Evolutionary conservation across 129 eudicot genomes (phyloP), one percentile per base, ranked within the genome.

Genomic region (Erigeron canadensis): DNA sequence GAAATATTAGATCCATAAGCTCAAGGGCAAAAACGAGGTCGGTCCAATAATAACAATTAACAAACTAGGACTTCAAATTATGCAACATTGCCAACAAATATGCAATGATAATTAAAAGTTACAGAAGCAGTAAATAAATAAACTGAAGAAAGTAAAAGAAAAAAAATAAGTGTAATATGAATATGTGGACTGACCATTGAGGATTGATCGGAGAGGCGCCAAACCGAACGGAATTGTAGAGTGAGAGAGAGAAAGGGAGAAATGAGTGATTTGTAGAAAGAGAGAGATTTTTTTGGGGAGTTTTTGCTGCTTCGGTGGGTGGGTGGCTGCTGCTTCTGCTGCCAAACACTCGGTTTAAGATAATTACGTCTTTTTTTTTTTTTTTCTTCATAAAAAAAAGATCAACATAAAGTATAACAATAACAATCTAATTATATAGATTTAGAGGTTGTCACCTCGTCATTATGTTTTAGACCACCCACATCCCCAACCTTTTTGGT

Each of bases 101-200:
- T 40, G 42, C 57, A 54, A 22, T 39, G 19, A 28, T 28, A 7
- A 65, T 63, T 28, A 72, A 5, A 50, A 19, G 16, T 69, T 70
- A 21, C 56, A 54, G 46, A 69, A 4, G 12, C 22, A 40, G 28
- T 69, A 42, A 6, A 63, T 39, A 19, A 40, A 53, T 5, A 74
- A 15, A 8, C 50, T 41, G 6, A 1, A 47, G 17, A 22, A 54
- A 75, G 8, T 8, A 16, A 51, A 10, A 4, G 1, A 75, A 73
- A 28, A 37, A n/a, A 22, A 43, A n/a, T n/a, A 56, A 39, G 51
- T 58, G 69, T 6, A 55, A 71, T 6, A 39, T 18, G 18, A 70
- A 41, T 45, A 37, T 40, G 38, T 17, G 68, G 53, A 75, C 76
- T 82, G 11, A 82, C 86, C 86, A 82, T 82, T 69, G 77, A 65